Conservation (phyloP, 306 rosid genomes). For the Cicer arietinum region DNA sequence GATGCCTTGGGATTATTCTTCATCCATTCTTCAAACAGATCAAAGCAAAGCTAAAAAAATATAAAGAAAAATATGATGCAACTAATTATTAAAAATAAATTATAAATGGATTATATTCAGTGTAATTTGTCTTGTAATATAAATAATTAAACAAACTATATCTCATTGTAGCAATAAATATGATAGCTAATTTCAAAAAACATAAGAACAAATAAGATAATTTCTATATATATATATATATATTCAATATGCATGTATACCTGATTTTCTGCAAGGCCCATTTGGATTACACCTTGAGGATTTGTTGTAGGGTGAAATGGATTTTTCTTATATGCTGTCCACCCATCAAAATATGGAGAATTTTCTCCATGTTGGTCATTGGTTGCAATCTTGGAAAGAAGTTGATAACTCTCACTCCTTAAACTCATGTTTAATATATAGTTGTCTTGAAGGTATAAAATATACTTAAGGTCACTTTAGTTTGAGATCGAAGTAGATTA, state of each 20-base stretch:
- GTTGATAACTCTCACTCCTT: constrained; percentile 38
- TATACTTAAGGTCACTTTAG: constrained; percentile 19
- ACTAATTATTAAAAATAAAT: background rate
- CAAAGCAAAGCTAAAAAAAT: constrained; percentile 63
- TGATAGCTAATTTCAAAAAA: no score
- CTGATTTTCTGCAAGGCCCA: constrained; percentile 98
- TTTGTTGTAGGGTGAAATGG: constrained; percentile 76
- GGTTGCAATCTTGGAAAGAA: constrained; percentile 76
- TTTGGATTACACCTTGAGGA: constrained; percentile 80
- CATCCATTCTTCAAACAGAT: constrained; percentile 74
- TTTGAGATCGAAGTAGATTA: constrained; percentile 3
- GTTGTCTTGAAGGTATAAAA: background rate
- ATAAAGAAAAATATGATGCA: background rate
- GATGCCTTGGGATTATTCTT: constrained; percentile 75
- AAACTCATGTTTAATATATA: constrained; percentile 41
- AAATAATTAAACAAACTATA: background rate
- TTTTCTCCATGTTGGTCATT: constrained; percentile 81
- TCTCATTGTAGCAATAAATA: background rate
- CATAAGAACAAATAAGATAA: background rate
- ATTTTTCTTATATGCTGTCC: constrained; percentile 80
- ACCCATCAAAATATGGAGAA: constrained; percentile 84
- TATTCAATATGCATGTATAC: constrained; percentile 38
- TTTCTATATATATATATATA: background rate
- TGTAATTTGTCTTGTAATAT: background rate
- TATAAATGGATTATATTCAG: background rate